These are phyloP conservation scores for Candida ortonii DNA, from an alignment of 805 yeast species.

Conservation along the genomic window DNA sequence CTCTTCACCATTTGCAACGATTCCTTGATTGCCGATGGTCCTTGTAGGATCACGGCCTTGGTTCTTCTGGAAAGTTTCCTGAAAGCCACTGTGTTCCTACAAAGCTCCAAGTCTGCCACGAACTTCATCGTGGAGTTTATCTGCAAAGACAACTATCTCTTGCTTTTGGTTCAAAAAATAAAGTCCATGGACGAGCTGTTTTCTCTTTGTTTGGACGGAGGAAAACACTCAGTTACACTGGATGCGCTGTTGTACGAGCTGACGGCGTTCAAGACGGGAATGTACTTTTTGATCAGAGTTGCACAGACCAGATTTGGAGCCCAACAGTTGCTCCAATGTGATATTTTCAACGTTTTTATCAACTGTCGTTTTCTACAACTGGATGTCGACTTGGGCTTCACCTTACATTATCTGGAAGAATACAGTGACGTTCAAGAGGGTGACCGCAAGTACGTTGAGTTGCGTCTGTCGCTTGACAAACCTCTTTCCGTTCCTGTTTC, in stretches of 20 bases:
- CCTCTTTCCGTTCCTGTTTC: slow-evolving; percentile 38
- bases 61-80: slow-evolving; percentile 57
- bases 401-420: slow-evolving; percentile 22
- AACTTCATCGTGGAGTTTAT: slow-evolving; percentile 59
- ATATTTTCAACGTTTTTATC: slow-evolving; percentile 60
- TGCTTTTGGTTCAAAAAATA: slow-evolving; percentile 62
- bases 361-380: slow-evolving; percentile 54
- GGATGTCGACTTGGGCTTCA: slow-evolving; percentile 80
- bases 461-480: slow-evolving; percentile 51
- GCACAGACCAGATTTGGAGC: slow-evolving; percentile 81
- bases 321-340: slow-evolving; percentile 67
- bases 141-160: slow-evolving; percentile 61
- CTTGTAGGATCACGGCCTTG: slow-evolving; percentile 70
- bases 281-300: slow-evolving; percentile 67
- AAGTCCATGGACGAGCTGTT: slow-evolving; percentile 68
- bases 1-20: slow-evolving; percentile 71
- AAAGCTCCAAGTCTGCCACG: slow-evolving; percentile 49
- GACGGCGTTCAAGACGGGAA: slow-evolving; percentile 69
- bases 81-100: slow-evolving; percentile 44
- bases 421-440: slow-evolving; percentile 6
- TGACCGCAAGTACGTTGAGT: slow-evolving; percentile 32
- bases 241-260: slow-evolving; percentile 66
- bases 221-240: slow-evolving; percentile 38
- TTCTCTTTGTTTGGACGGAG: slow-evolving; percentile 30
- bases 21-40: slow-evolving; percentile 74